Evolutionary conservation across 2,329 filamentous ascomycete species (phyloP), one percentile per base, ranked within the genome.

Genomic region (Apiospora saccharicola): DNA sequence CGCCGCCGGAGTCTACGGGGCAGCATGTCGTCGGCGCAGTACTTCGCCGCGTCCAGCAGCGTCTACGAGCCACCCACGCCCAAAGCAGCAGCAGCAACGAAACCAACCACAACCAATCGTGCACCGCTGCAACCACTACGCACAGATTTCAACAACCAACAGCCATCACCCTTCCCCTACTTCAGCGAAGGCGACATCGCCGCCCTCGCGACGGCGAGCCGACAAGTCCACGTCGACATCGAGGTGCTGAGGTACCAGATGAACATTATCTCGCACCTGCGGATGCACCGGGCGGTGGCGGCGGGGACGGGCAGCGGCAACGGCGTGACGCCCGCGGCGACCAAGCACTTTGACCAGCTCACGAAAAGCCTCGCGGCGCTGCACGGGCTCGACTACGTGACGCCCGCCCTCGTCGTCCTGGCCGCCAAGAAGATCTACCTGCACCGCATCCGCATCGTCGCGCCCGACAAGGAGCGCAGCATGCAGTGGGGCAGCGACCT

Each of bases 401-500:
- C 95, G 0, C 96, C 96, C 0, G 93, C 94, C 0, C 88, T 98
- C 37, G 92, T 98, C 26, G 90, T 88, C 10, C 86, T 99, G 67
- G 96, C 96, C 6, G 91, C 92, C 1, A 90, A 90, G 73, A 98
- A 98, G 83, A 89, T 97, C 34, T 99, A 97, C 79, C 87, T 93
- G 24, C 96, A 99, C 83, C 91, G 95, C 12, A 90, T 99, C 44
- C 82, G 89, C 19, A 88, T 98, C 71, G 90, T 92, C 0, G 82
- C 84, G 1, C 88, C 94, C 0, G 88, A 90, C 74, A 90, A 91
- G 72, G 96, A 98, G 83, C 88, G 95, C 68, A 98, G 95, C 80
- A 88, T 98, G 85, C 94, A 98, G 81, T 99, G 97, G 91, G 96
- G 96, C 0, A 98, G 96, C 81, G 91, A 93, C 70, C 76, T 92